phyloP scores from a whole-genome alignment of 1,139 yeast species.

The Pichia sp. region DNA sequence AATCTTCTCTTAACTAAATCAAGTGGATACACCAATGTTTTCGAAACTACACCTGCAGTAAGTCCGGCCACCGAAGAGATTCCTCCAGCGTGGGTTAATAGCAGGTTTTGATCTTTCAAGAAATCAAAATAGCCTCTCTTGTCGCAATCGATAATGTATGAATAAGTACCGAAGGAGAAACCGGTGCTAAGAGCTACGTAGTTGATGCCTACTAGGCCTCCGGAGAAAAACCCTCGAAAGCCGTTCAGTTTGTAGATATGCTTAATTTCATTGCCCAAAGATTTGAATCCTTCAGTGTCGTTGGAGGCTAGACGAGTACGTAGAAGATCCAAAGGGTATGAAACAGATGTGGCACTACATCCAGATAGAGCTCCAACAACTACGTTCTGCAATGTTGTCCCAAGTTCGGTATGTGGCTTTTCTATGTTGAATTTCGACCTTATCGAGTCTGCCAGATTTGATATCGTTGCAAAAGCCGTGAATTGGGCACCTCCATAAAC shows the following conservation, averaged over 20 bases:
- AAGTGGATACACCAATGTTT: constrained; percentile 74
- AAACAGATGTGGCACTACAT: constrained; percentile 57
- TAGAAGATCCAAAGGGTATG: constrained; percentile 86
- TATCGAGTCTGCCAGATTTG: constrained; percentile 33
- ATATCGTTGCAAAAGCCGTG: constrained; percentile 55
- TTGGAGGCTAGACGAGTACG: constrained; percentile 79
- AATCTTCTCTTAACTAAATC: constrained; percentile 78
- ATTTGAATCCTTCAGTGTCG: constrained; percentile 38
- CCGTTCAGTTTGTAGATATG: constrained; percentile 50
- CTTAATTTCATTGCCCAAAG: constrained; percentile 41
- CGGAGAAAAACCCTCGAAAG: constrained; percentile 67
- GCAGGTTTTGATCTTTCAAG: constrained; percentile 11
- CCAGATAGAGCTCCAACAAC: constrained; percentile 77
- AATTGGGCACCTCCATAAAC: constrained; percentile 85
- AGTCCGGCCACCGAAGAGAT: constrained; percentile 57
- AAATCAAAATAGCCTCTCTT: constrained; percentile 1
- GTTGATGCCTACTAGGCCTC: constrained; percentile 54
- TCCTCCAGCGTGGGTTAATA: constrained; percentile 3
- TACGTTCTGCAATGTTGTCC: constrained; percentile 30
- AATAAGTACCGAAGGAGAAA: constrained; percentile 31
- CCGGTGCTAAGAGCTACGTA: constrained; percentile 31
- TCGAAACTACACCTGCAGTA: constrained; percentile 70
- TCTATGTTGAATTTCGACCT: neutral
- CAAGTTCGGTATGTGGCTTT: constrained; percentile 24
- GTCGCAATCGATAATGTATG: constrained; percentile 15